These are phyloP conservation scores for Capsicum rhomboideum DNA, from an alignment of 257 asterid genomes.

Conservation along the genomic window DNA sequence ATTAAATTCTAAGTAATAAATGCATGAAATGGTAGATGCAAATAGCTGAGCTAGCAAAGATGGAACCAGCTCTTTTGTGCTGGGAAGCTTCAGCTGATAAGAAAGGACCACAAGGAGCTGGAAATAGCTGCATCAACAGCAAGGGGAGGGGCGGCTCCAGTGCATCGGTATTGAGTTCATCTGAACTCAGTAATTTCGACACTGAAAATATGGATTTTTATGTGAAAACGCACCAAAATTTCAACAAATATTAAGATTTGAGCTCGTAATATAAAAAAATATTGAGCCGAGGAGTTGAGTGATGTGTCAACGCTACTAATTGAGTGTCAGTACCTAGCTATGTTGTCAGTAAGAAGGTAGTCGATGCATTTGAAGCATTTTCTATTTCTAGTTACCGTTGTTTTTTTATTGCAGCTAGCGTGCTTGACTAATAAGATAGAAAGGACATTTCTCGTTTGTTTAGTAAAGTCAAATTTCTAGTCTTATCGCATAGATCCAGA, in stretches of 20 bases:
- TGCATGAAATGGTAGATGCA: background rate
- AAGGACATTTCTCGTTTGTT: too few relatives aligned
- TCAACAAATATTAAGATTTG: background rate
- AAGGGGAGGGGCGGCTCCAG: background rate
- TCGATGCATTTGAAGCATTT: too few relatives aligned
- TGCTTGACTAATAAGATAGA: too few relatives aligned
- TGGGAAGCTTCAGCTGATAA: background rate
- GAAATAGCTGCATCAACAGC: background rate
- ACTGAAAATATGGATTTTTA: background rate
- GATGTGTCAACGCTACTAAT: too few relatives aligned
- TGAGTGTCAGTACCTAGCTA: too few relatives aligned
- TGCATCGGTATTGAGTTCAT: background rate
- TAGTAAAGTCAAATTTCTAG: too few relatives aligned
- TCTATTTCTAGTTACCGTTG: too few relatives aligned
- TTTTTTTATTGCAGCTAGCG: too few relatives aligned
- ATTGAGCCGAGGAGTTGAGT: too few relatives aligned
- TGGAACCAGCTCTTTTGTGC: background rate
- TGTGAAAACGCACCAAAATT: background rate
- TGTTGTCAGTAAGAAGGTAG: too few relatives aligned
- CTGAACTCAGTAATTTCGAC: rapidly evolving
- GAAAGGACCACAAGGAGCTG: background rate
- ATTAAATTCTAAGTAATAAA: background rate
- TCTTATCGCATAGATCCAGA: too few relatives aligned
- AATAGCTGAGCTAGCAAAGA: background rate
- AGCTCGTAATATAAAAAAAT: background rate